These are phyloP conservation scores for Penicillium sclerotigenum DNA, from an alignment of 2,329 filamentous ascomycete species.

Conservation along the genomic window DNA sequence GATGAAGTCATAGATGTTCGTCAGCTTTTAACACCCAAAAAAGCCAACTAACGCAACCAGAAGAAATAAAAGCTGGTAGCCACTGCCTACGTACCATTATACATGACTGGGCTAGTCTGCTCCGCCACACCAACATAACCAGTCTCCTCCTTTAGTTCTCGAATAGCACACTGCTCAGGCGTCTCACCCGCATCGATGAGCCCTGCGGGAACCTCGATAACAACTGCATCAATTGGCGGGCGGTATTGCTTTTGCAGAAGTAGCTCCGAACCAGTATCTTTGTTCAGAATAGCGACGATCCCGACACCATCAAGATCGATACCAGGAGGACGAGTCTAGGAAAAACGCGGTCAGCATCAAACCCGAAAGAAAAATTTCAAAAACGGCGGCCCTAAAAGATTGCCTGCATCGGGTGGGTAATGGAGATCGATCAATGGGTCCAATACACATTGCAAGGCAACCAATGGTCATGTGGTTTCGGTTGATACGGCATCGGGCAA, in stretches of 20 bases:
- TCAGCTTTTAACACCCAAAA: background rate
- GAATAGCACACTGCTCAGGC: constrained; percentile 54
- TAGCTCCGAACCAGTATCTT: constrained; percentile 49
- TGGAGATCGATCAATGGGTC: background rate
- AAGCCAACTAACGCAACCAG: background rate
- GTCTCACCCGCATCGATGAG: constrained; percentile 58
- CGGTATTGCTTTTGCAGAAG: constrained; percentile 60
- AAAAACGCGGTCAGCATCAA: constrained; percentile 10
- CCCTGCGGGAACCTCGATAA: constrained; percentile 60
- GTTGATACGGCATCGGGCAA: background rate
- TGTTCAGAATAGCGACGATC: constrained; percentile 57
- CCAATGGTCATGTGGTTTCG: background rate
- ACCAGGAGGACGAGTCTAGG: constrained; percentile 48
- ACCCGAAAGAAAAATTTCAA: background rate
- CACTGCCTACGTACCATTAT: constrained; percentile 35
- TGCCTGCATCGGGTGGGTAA: background rate
- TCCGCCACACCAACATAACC: constrained; percentile 55
- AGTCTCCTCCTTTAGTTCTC: constrained; percentile 62
- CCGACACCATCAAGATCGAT: constrained; percentile 57
- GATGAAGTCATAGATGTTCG: background rate
- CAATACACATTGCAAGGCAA: background rate
- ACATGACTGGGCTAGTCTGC: constrained; percentile 44
- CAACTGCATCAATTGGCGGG: constrained; percentile 56
- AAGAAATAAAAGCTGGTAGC: background rate
- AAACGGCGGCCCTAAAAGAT: background rate